Evolutionary conservation across 352 stramenopile genomes (phyloP).

Genomic region (Aphanomyces euteiches): DNA sequence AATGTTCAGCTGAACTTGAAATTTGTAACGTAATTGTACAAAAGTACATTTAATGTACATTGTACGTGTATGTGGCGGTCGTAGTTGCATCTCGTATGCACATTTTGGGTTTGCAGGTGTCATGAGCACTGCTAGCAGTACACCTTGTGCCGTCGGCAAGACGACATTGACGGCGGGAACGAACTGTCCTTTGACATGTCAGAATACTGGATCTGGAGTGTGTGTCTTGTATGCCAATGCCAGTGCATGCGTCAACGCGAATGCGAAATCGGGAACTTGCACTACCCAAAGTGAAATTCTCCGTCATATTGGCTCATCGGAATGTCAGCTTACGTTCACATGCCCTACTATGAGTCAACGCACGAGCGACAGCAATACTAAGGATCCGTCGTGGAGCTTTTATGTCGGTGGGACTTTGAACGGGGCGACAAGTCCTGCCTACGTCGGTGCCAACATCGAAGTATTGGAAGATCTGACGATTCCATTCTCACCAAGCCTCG

Average conservation of each 20-base stretch:
- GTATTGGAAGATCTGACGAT: neutral
- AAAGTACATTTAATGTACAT: too few relatives aligned
- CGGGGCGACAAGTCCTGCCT: neutral
- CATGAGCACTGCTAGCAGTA: too few relatives aligned
- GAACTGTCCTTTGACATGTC: conserved; percentile 11
- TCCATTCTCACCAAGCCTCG: too few relatives aligned
- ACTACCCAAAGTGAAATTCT: conserved; percentile 2
- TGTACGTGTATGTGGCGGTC: too few relatives aligned
- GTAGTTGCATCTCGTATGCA: too few relatives aligned
- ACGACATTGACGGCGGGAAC: neutral
- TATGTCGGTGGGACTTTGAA: neutral
- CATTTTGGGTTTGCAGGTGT: too few relatives aligned
- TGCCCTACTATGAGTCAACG: neutral
- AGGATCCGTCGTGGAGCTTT: conserved; percentile 16
- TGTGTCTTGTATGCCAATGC: neutral
- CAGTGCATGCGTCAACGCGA: neutral
- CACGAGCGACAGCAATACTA: neutral
- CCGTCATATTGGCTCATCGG: neutral
- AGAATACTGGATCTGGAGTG: neutral
- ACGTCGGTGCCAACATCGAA: neutral
- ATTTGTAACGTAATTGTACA: too few relatives aligned
- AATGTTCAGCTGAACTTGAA: too few relatives aligned
- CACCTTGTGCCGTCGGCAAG: neutral
- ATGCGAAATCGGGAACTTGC: conserved; percentile 2
- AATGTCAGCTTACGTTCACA: conserved; percentile 19